Evolutionary conservation across 371 early-diverging fungal genomes (phyloP), one percentile per base, ranked within the genome.

Genomic region (Cokeromyces recurvatus): DNA sequence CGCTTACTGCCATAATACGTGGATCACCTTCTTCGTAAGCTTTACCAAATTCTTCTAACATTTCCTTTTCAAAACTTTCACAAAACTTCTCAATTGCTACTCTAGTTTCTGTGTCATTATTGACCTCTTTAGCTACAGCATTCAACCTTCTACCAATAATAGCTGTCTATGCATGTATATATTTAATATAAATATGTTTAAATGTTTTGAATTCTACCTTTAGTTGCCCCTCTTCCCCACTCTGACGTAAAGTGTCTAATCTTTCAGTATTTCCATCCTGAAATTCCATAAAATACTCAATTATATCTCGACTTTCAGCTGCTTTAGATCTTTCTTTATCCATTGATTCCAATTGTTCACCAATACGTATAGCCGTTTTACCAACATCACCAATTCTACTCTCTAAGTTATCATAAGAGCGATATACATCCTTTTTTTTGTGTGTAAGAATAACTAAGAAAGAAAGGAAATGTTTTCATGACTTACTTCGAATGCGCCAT

Each of bases 331-430:
- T 68, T 53, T 96, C 94, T 55, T 87, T 91, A 59, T 94, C 94
- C 19, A 95, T 86, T 0, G 89, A 90, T 51, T 97, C 98, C 19
- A 97, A 77, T 60, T 95, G 96, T 60, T 96, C 96, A 70, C 96
- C 97, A 44, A 97, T 92, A 38, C 92, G 82, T 29, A 96, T 85
- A n/a, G 96, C 94, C 9, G 94, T 94, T 59, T 90, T 91, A 53
- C 96, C 92, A 9, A 97, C 94, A 52, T 94, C 91, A 43, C 85
- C 84, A 25, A 96, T 86, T 45, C 92, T 82, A 17, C 77, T 68
- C 62, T 97, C 96, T 27, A 97, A 71, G 31, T 76, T 77, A 53
- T 91, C 90, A 60, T 94, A 90, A 14, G 82, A 73, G 64, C 82
- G 64, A 71, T 87, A 81, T 21, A 92, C 80, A 64, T 89, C 78